phyloP scores from a whole-genome alignment of 805 yeast genomes.

The Pichia eremophila region DNA sequence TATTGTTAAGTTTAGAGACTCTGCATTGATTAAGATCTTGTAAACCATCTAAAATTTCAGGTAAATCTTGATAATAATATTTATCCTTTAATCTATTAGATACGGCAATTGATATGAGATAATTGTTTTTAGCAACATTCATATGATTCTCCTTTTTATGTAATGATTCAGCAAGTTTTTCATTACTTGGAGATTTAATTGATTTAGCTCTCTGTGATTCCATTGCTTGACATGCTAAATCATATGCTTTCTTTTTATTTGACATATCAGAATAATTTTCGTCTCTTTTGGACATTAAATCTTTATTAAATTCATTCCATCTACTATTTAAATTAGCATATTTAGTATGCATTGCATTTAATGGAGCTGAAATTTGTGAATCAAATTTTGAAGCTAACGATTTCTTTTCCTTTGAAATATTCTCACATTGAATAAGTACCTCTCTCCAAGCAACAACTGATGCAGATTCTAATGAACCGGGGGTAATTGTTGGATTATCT shows the following conservation, averaged over 20 bases:
- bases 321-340: slow-evolving; percentile 45
- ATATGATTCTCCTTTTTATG: slow-evolving; percentile 63
- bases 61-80: slow-evolving; percentile 84
- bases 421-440: slow-evolving; percentile 73
- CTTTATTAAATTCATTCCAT: slow-evolving; percentile 53
- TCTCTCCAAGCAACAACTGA: slow-evolving; percentile 86
- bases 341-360: slow-evolving; percentile 43
- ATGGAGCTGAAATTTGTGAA: slow-evolving; percentile 50
- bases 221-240: slow-evolving; percentile 67
- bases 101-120: slow-evolving; percentile 68
- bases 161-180: slow-evolving; percentile 41
- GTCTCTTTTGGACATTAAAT: slow-evolving; percentile 39
- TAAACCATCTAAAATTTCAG: slow-evolving; percentile 75
- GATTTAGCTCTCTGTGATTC: slow-evolving; percentile 71
- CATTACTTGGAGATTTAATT: slow-evolving; percentile 42
- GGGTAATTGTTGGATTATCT: slow-evolving; percentile 81
- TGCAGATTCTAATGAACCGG: slow-evolving; percentile 90
- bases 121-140: slow-evolving; percentile 82
- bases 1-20: slow-evolving; percentile 58
- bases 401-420: slow-evolving; percentile 57
- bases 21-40: slow-evolving; percentile 80
- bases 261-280: slow-evolving; percentile 45
- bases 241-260: slow-evolving; percentile 69
- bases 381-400: slow-evolving; percentile 52
- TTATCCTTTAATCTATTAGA: slow-evolving; percentile 91